A percentile compares a stretch with the other conserved stretches of the same genome.
Conservation (phyloP, 2,329 filamentous ascomycete species). For the Fusarium sp. region DNA sequence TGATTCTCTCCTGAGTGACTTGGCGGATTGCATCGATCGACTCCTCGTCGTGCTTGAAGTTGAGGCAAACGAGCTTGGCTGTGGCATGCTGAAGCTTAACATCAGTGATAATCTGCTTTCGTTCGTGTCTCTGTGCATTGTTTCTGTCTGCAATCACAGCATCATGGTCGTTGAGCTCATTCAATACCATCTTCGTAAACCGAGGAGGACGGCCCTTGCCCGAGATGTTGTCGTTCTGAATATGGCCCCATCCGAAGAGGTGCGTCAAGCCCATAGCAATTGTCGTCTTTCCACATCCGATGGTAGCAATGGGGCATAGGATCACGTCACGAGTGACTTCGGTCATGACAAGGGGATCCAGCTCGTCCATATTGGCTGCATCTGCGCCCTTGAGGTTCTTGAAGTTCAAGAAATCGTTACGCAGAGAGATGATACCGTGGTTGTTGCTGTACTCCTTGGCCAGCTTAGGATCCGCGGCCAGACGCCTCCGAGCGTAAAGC, state of each 20-base stretch:
- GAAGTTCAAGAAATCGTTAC: constrained; percentile 86
- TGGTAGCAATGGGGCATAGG: constrained; percentile 90
- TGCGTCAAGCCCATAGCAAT: constrained; percentile 83
- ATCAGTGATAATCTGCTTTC: constrained; percentile 87
- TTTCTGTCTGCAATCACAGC: constrained; percentile 94
- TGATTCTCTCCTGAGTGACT: constrained; percentile 81
- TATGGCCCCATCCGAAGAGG: constrained; percentile 90
- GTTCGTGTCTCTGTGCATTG: constrained; percentile 89
- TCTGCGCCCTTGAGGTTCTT: constrained; percentile 90
- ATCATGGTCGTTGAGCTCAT: constrained; percentile 70
- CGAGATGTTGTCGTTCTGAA: constrained; percentile 96
- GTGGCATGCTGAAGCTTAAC: constrained; percentile 71
- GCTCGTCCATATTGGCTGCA: constrained; percentile 80
- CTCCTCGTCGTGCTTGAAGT: constrained; percentile 87
- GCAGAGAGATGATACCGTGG: constrained; percentile 92
- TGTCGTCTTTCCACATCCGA: constrained; percentile 97
- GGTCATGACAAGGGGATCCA: constrained; percentile 57
- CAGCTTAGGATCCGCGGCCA: constrained; percentile 75
- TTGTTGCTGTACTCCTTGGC: constrained; percentile 82
- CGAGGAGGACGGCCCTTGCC: constrained; percentile 80
- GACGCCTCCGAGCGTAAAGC: constrained; percentile 78
- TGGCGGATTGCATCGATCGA: constrained; percentile 78
- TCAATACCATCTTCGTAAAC: constrained; percentile 79
- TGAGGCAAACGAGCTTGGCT: constrained; percentile 83
- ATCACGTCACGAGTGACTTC: constrained; percentile 77